Conservation (phyloP, 1,284 basidiomycete genomes). For the Rhodotorula mucilaginosa region DNA sequence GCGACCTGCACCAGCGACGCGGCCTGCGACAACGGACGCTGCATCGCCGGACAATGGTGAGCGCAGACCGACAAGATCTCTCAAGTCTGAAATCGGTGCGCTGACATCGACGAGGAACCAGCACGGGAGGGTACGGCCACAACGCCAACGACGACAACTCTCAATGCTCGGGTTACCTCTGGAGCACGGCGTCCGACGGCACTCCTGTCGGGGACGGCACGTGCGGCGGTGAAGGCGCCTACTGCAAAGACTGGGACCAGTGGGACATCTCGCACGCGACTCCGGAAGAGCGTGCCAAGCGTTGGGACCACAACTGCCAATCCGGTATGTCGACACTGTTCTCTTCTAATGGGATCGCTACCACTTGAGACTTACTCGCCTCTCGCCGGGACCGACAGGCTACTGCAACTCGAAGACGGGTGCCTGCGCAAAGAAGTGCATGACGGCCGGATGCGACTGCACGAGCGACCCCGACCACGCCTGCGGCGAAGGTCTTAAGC, state of each 20-base stretch:
- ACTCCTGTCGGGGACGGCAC: not conserved
- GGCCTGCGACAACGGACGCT: constrained; percentile 15
- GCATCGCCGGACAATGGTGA: constrained; percentile 1
- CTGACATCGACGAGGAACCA: not conserved
- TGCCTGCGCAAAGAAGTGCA: constrained; percentile 9
- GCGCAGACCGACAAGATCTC: not conserved
- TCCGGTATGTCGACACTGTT: not conserved
- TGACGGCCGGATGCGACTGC: constrained; percentile 19
- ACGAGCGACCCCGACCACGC: constrained; percentile 10
- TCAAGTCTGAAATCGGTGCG: not conserved
- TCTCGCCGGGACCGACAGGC: not conserved
- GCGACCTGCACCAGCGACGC: constrained; percentile 8
- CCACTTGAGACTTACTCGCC: too few species aligned
- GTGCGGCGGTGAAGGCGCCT: constrained; percentile 18
- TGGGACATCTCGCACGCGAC: not conserved
- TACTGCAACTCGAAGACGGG: not conserved
- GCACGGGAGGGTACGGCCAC: not conserved
- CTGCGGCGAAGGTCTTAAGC: not conserved
- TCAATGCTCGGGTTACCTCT: constrained; percentile 20
- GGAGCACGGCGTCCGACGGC: not conserved
- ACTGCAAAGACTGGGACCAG: constrained; percentile 21
- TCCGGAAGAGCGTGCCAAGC: constrained; percentile 1
- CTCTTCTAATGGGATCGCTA: too few species aligned
- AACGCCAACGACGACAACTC: constrained; percentile 6
- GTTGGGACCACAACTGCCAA: constrained; percentile 21